phyloP scores from a whole-genome alignment of 768 basidiomycete genomes.

The Mycena crocata region DNA sequence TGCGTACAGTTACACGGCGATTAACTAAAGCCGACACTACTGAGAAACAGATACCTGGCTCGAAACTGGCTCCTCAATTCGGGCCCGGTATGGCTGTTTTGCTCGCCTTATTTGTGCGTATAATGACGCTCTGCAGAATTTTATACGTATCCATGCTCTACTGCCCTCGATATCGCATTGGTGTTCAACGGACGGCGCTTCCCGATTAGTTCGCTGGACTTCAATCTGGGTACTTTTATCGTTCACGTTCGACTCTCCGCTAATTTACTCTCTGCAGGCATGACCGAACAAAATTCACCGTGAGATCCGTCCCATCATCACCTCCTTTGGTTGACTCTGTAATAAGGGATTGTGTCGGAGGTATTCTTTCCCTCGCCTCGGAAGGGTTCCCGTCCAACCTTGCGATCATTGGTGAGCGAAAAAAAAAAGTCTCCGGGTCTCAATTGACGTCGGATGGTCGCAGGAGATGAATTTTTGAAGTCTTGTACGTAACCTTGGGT shows the following conservation, averaged over 20 bases:
- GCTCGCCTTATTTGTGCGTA: background rate
- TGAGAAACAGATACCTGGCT: conserved; percentile 60
- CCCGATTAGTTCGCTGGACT: conserved; percentile 58
- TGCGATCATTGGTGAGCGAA: conserved; percentile 64
- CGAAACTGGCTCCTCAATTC: conserved; percentile 53
- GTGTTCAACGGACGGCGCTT: conserved; percentile 57
- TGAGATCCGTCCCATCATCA: conserved; percentile 23
- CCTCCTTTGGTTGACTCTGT: background rate
- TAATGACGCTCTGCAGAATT: conserved; percentile 49
- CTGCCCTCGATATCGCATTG: conserved; percentile 51
- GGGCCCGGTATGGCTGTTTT: conserved; percentile 49
- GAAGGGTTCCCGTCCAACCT: conserved; percentile 62
- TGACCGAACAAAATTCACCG: conserved; percentile 37
- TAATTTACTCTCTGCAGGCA: conserved; percentile 32
- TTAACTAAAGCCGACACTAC: background rate
- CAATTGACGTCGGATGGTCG: conserved; percentile 4
- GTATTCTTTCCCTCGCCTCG: conserved; percentile 57
- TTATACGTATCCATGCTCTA: conserved; percentile 67
- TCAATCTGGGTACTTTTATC: conserved; percentile 60
- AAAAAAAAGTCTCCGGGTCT: no score
- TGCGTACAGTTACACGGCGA: conserved; percentile 31
- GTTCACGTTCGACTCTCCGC: background rate
- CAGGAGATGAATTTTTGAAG: conserved; percentile 73
- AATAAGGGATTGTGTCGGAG: conserved; percentile 65
- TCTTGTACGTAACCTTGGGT: conserved; percentile 59